phyloP scores from a whole-genome alignment of 2,329 filamentous ascomycete genomes.

The Trichoderma sp. region DNA sequence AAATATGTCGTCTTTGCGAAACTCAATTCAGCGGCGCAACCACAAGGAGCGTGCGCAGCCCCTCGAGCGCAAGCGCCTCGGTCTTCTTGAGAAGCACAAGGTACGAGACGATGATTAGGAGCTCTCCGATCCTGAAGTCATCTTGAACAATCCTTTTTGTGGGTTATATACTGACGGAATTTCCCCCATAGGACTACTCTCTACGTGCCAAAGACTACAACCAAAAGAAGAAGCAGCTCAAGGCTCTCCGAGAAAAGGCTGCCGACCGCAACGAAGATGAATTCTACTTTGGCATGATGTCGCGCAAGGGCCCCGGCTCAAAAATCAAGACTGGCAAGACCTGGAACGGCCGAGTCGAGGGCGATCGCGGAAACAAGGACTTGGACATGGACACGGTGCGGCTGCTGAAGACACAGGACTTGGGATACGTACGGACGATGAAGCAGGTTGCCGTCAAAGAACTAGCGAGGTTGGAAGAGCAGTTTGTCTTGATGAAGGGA shows the following conservation, averaged over 20 bases:
- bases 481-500: constrained; percentile 51
- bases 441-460: constrained; percentile 63
- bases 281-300: constrained; percentile 73
- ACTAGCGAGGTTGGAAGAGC: constrained; percentile 58
- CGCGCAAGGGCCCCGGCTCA: constrained; percentile 59
- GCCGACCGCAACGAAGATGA: constrained; percentile 72
- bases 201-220: constrained; percentile 69
- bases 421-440: constrained; percentile 67
- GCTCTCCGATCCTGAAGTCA: neutral
- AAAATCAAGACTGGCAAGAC: constrained; percentile 53
- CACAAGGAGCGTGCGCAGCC: constrained; percentile 92
- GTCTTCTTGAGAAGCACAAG: constrained; percentile 95
- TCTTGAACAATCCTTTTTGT: neutral
- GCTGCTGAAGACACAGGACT: constrained; percentile 70
- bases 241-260: constrained; percentile 63
- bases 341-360: constrained; percentile 60
- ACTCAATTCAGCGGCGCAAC: constrained; percentile 75
- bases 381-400: constrained; percentile 62
- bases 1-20: constrained; percentile 62
- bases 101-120: constrained; percentile 44
- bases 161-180: neutral
- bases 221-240: constrained; percentile 65
- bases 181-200: constrained; percentile 60
- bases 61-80: constrained; percentile 79
- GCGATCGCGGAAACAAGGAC: constrained; percentile 60